These are phyloP conservation scores for Dendrothele bispora DNA, from an alignment of 768 basidiomycete species.

Conservation along the genomic window DNA sequence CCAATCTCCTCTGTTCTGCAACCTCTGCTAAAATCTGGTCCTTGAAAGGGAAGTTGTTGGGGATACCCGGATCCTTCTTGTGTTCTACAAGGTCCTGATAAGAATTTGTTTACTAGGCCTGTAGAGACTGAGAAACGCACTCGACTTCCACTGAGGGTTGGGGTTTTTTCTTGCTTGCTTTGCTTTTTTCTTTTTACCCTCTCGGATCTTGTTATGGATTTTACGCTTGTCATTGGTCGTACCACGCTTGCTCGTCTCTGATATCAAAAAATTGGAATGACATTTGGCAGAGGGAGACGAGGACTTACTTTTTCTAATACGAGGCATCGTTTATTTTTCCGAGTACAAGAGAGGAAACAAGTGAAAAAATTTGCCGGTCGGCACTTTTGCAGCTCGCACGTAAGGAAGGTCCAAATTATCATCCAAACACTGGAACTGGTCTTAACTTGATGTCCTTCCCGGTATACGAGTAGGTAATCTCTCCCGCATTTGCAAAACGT, in stretches of 20 bases:
- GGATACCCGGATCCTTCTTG: slow-evolving; percentile 90
- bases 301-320: slow-evolving; percentile 65
- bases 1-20: slow-evolving; percentile 74
- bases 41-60: slow-evolving; percentile 91
- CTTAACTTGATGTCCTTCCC: too few species aligned
- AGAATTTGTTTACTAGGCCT: too few species aligned
- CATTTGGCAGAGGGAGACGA: not conserved
- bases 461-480: too few species aligned
- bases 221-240: slow-evolving; percentile 73
- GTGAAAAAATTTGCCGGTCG: too few species aligned
- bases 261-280: not conserved
- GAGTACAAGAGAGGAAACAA: not conserved
- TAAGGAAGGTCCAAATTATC: too few species aligned
- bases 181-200: slow-evolving; percentile 77
- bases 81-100: slow-evolving; percentile 49
- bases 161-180: slow-evolving; percentile 72
- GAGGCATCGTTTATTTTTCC: slow-evolving; percentile 45
- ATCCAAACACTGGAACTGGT: too few species aligned
- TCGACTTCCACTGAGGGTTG: slow-evolving; percentile 87
- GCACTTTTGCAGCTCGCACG: too few species aligned
- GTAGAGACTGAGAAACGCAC: slow-evolving; percentile 62
- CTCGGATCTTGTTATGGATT: slow-evolving; percentile 72
- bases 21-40: slow-evolving; percentile 92
- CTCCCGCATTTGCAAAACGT: too few species aligned
- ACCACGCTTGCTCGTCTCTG: slow-evolving; percentile 84